Conservation (phyloP, 176 grass and related monocot species). For the Aegilops bicornis region DNA sequence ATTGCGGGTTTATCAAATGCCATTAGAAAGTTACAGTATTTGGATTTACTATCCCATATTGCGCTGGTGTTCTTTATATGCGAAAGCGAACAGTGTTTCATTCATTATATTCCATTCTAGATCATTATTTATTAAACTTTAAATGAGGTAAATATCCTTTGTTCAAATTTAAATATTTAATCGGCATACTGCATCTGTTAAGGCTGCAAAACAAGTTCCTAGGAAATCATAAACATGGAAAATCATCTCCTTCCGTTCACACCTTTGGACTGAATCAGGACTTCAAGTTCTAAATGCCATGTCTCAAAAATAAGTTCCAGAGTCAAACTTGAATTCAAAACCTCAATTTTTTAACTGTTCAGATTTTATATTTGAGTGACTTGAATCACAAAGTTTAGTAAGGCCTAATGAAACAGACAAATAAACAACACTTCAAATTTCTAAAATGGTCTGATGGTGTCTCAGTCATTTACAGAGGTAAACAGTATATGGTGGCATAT, state of each 20-base stretch:
- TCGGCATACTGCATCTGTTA: not conserved
- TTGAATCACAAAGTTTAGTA: not conserved
- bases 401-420: not conserved
- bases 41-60: constrained; percentile 4
- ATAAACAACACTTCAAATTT: constrained; percentile 7
- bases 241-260: not conserved
- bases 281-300: not conserved
- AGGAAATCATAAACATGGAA: not conserved
- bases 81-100: not conserved
- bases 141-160: not conserved
- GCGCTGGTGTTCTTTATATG: not conserved
- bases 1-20: not conserved
- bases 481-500: not conserved
- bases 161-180: not conserved
- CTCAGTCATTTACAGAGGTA: constrained; percentile 1
- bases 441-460: not conserved
- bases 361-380: not conserved
- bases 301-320: not conserved
- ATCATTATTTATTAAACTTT: not conserved
- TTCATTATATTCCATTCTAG: not conserved
- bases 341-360: not conserved
- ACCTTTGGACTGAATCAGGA: constrained; percentile 1
- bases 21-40: not conserved
- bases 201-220: not conserved
- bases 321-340: not conserved